Conservation (phyloP, 108 stramenopile species). For the Pseudonitzschia pungens region DNA sequence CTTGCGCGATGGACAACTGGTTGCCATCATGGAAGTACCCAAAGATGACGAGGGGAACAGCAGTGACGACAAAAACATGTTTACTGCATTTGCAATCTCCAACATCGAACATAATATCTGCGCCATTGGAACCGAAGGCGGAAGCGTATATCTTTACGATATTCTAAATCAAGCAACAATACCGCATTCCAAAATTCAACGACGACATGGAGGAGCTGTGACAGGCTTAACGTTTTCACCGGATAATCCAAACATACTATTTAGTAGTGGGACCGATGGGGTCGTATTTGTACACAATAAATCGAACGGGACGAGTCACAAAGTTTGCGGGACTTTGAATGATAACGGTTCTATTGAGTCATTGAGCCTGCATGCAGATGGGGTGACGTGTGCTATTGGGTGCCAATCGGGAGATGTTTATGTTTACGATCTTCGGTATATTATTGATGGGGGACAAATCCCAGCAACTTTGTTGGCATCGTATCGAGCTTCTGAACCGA, state of each 20-base stretch:
- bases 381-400: constrained; percentile 40
- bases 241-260: constrained; percentile 24
- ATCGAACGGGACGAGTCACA: constrained; percentile 8
- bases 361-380: constrained; percentile 30
- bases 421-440: constrained; percentile 35
- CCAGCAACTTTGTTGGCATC: constrained; percentile 14
- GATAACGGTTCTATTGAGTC: constrained; percentile 7
- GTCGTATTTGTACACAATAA: constrained; percentile 25
- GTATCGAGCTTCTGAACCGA: constrained; percentile 10
- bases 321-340: not conserved
- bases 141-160: constrained; percentile 32
- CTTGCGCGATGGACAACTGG: constrained; percentile 30
- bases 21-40: not conserved
- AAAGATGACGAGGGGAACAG: not conserved
- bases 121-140: constrained; percentile 40
- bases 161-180: not conserved
- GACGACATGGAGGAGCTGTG: constrained; percentile 22
- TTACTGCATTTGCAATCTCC: constrained; percentile 23
- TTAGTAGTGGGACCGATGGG: constrained; percentile 35
- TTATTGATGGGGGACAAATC: not conserved
- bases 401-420: constrained; percentile 30
- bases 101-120: constrained; percentile 19
- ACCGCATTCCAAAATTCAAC: constrained; percentile 18
- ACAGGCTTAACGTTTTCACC: constrained; percentile 44
- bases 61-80: not conserved